Base-by-base conservation (phyloP, 1,284 basidiomycete genomes). In the Albatrellus sp. region DNA sequence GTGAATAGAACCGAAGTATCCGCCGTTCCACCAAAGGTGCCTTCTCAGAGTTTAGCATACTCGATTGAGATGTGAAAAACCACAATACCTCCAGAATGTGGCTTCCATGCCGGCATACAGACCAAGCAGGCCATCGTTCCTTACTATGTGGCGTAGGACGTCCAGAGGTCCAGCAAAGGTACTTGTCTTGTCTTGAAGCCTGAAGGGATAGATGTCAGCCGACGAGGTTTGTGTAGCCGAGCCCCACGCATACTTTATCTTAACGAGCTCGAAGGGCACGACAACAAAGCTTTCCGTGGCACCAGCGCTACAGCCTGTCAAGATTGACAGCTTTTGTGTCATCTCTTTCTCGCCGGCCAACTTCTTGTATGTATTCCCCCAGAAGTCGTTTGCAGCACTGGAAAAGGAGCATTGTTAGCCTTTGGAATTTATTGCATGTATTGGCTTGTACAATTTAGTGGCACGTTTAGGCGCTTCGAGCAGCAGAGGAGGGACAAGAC, bases 381-480 rank as follows among this genome's bases (percentile, higher is more conserved):
- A 98, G 60, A 87, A 93, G 57, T 93, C 92, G 68, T 91, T 90
- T 4, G 87, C 72, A 8, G 86, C 86, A 52, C 85, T 87, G 13
- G 12, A 20, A 20, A 28, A 29, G 28, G 2, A 14, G 3, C 24
- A 7, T 24, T 7, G 24, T 24, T 7, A 24, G 39, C 31, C 10
- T 29, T 40, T 29, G 29, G 32, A 40, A 13, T 24, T 9, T 13
- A 34, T 16, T 32, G 28, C 10, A 40, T 42, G 29, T 28, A 10
- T 28, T 31, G 19, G 24, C 10, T 65, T 77, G 47, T 50, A 87
- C 88, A 92, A 99, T 74, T 99, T 99, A 49, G 93, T 86, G 14
- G 94, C 94, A 66, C 94, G 80, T 69, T 99, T 99, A 4, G 94
- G 96, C 17, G 96, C 96, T 65, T 99, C 94, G 45, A 98, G 70